Percentiles rank a stretch among this genome's conserved stretches.
phyloP scores from a whole-genome alignment of 2,329 filamentous ascomycete species.

The Aureobasidium lini region DNA sequence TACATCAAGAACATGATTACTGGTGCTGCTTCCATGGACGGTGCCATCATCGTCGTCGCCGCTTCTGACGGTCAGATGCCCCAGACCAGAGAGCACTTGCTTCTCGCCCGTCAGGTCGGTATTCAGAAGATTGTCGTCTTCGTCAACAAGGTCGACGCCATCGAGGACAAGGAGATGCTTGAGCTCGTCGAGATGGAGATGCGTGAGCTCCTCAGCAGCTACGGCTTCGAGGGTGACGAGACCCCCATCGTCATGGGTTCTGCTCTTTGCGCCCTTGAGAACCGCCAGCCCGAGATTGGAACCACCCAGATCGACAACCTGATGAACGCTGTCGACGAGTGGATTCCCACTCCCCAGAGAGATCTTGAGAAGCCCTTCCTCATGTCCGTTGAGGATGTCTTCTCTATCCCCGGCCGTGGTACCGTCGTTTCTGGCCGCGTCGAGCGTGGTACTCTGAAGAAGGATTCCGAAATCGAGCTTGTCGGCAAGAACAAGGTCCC shows the following conservation, averaged over 20 bases:
- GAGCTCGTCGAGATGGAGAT: slow-evolving; percentile 99
- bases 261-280: slow-evolving; percentile 87
- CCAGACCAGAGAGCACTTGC: slow-evolving; percentile 95
- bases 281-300: slow-evolving; percentile 80
- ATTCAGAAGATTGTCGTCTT: slow-evolving; percentile 98
- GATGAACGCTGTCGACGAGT: slow-evolving; percentile 78
- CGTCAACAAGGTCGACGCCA: slow-evolving; percentile 97
- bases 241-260: slow-evolving; percentile 97
- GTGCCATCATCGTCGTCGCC: slow-evolving; percentile 96
- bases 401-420: slow-evolving; percentile 67
- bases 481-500: slow-evolving; percentile 73
- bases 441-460: slow-evolving; percentile 90
- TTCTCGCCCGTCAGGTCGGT: slow-evolving; percentile 96
- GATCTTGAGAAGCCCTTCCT: slow-evolving; percentile 97
- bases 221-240: slow-evolving; percentile 96
- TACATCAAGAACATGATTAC: slow-evolving; percentile 99
- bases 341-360: slow-evolving; percentile 93
- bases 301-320: slow-evolving; percentile 84
- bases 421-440: slow-evolving; percentile 96
- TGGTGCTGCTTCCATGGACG: slow-evolving; percentile 98
- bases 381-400: slow-evolving; percentile 80
- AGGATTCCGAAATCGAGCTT: slow-evolving; percentile 88
- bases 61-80: slow-evolving; percentile 99
- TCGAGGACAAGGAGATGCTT: slow-evolving; percentile 98
- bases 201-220: slow-evolving; percentile 86